These are phyloP conservation scores for Aciculosporium take DNA, from an alignment of 2,329 filamentous ascomycete species.

Conservation along the genomic window DNA sequence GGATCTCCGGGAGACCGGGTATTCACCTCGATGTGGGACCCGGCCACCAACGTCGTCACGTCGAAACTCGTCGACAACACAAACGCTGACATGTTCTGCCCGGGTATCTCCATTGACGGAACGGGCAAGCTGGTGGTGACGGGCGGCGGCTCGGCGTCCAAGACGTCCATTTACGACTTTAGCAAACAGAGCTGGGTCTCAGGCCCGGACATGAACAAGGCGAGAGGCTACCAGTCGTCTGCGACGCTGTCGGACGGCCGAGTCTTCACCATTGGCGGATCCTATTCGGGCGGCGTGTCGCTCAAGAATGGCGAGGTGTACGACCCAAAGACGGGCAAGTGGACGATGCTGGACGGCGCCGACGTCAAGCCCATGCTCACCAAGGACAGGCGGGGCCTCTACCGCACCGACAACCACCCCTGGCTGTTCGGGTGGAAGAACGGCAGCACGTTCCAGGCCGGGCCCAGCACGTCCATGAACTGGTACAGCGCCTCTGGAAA, in stretches of 20 bases:
- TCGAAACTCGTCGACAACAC: slow-evolving; percentile 23
- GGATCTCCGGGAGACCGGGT: slow-evolving; percentile 7
- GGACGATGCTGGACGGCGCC: slow-evolving; percentile 29
- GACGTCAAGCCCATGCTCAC: slow-evolving; percentile 36
- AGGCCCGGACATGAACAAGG: slow-evolving; percentile 27
- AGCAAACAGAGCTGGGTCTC: slow-evolving; percentile 22
- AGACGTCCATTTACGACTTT: slow-evolving; percentile 34
- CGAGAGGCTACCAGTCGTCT: slow-evolving; percentile 39
- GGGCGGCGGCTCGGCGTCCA: slow-evolving; percentile 34
- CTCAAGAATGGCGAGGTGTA: slow-evolving; percentile 44
- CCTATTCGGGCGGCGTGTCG: slow-evolving; percentile 30
- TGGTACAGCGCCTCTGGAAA: slow-evolving; percentile 36
- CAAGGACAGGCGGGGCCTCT: slow-evolving; percentile 32
- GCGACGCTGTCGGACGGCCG: slow-evolving; percentile 35
- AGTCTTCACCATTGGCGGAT: slow-evolving; percentile 45
- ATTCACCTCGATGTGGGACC: slow-evolving; percentile 10
- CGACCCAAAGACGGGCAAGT: slow-evolving; percentile 28
- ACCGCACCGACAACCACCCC: slow-evolving; percentile 20
- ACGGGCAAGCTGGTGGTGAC: slow-evolving; percentile 36
- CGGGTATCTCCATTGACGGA: slow-evolving; percentile 28
- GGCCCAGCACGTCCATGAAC: slow-evolving; percentile 25
- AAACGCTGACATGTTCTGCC: slow-evolving; percentile 42
- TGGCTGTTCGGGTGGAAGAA: slow-evolving; percentile 12
- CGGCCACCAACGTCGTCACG: slow-evolving; percentile 10
- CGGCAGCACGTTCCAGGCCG: slow-evolving; percentile 11